Evolutionary conservation across 352 stramenopile genomes (phyloP), one percentile per base, ranked within the genome.

Genomic region (Globisporangium heterothallicum): DNA sequence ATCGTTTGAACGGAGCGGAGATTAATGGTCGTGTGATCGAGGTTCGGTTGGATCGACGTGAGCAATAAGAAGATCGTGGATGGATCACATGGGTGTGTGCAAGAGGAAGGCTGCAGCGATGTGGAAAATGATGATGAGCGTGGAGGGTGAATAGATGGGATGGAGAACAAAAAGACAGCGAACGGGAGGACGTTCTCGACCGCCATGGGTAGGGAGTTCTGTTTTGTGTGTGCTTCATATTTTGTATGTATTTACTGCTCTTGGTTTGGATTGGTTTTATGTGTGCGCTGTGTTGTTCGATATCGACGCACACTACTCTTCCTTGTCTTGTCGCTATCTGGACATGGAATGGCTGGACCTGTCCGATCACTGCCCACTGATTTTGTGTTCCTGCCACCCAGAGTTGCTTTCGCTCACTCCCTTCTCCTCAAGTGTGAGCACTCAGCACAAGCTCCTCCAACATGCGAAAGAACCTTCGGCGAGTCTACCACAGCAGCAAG

Each of bases 1-100:
- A 81, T 30, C 66, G 59, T 29, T 68, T 91, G 35, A 84, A 91
- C 49, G 73, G 69, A 6, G 58, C 72, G 30, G 74, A 90, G 48
- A 67, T 91, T 55, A 73, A 85, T 41, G 78, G 82, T 24, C 75
- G 77, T 4, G 46, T 64, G 51, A 80, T 92, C 45, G 67, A 83
- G 45, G 82, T 91, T 34, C 82, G 79, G 19, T 53, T 84, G 51
- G 79, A 91, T 56, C 84, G 78, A 38, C 65, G 61, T 41, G 69
- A 72, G 42, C 77, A 63, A 42, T 55, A 26, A 41, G n/a, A 42
- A 38, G n/a, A n/a, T n/a, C n/a, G n/a, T n/a, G 32, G 32, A 38
- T 6, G 32, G 12, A 38, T 16, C 32, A 16, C 32, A 16, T 1
- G 32, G 32, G 32, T 5, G 32, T 38, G 32, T 38, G 1, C n/a